A percentile compares a stretch with the other conserved stretches of the same genome.
These are phyloP conservation scores for Diaporthe citrichinensis DNA, from an alignment of 2,329 filamentous ascomycete species.

Conservation along the genomic window DNA sequence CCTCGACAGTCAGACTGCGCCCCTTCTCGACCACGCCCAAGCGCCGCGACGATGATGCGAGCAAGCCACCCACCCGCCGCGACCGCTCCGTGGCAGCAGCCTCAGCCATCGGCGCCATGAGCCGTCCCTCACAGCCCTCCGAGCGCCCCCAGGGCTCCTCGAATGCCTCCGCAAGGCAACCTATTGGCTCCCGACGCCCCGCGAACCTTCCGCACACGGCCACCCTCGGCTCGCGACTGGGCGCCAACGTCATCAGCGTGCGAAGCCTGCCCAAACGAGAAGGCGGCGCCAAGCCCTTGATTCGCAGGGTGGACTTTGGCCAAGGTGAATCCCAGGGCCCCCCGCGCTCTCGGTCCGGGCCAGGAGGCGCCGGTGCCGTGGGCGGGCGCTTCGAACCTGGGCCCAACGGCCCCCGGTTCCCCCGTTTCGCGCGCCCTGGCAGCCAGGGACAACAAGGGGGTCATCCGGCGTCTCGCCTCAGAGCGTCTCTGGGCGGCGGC, in stretches of 20 bases:
- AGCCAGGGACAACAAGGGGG: not conserved
- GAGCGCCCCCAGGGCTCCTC: not conserved
- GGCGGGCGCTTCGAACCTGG: constrained; percentile 5
- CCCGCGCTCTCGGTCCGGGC: not conserved
- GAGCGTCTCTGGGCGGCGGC: not conserved
- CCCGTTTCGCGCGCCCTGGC: constrained; percentile 8
- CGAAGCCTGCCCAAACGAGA: constrained; percentile 35
- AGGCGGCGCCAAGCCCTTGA: not conserved
- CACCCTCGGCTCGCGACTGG: constrained; percentile 8
- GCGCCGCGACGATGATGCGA: constrained; percentile 31
- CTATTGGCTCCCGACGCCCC: not conserved
- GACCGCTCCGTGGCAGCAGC: constrained; percentile 40
- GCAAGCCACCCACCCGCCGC: constrained; percentile 30
- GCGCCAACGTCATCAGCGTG: constrained; percentile 38
- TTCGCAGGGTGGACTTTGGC: not conserved
- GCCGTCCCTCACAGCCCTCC: constrained; percentile 19
- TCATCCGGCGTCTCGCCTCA: not conserved
- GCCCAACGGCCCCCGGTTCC: not conserved
- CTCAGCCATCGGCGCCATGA: constrained; percentile 40
- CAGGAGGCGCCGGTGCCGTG: not conserved
- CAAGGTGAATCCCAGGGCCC: not conserved
- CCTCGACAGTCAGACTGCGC: constrained; percentile 21
- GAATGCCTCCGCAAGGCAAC: not conserved
- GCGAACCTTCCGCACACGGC: not conserved
- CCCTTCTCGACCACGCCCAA: constrained; percentile 37